phyloP scores from a whole-genome alignment of 2,329 filamentous ascomycete species.

The Endocalyx cinctus region DNA sequence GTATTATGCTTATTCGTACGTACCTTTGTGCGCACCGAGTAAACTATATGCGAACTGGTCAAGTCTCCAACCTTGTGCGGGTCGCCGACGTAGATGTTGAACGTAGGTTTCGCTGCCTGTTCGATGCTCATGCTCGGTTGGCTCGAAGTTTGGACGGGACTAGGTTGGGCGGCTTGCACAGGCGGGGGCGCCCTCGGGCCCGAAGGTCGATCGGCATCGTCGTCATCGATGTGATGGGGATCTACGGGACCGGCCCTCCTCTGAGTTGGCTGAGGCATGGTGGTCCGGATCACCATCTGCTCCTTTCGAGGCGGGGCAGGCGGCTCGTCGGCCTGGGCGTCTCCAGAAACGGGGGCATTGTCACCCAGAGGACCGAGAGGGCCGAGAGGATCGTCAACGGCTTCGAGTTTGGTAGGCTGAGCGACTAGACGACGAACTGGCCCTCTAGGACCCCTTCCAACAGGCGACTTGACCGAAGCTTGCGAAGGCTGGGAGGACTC shows the following conservation, averaged over 20 bases:
- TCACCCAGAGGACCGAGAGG: conserved; percentile 67
- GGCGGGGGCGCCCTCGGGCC: conserved; percentile 63
- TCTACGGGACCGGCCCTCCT: conserved; percentile 44
- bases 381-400: conserved; percentile 71
- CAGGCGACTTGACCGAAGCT: conserved; percentile 22
- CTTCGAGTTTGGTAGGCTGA: conserved; percentile 73
- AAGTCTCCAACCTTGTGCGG: conserved; percentile 97
- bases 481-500: conserved; percentile 26
- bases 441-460: conserved; percentile 21
- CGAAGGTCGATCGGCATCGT: conserved; percentile 49
- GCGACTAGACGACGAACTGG: conserved; percentile 59
- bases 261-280: conserved; percentile 45
- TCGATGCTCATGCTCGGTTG: conserved; percentile 85
- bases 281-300: conserved; percentile 56
- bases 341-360: conserved; percentile 30
- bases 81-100: conserved; percentile 88
- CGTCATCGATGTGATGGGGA: conserved; percentile 65
- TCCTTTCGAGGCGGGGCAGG: conserved; percentile 68
- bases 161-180: conserved; percentile 53
- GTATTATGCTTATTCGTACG: conserved; percentile 18
- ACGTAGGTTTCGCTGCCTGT: conserved; percentile 87
- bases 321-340: conserved; percentile 43
- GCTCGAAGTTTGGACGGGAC: conserved; percentile 45
- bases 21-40: conserved; percentile 91
- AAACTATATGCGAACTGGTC: conserved; percentile 96